phyloP scores from a whole-genome alignment of 78 protist genomes.

The Chrysochromulina tobinii region DNA sequence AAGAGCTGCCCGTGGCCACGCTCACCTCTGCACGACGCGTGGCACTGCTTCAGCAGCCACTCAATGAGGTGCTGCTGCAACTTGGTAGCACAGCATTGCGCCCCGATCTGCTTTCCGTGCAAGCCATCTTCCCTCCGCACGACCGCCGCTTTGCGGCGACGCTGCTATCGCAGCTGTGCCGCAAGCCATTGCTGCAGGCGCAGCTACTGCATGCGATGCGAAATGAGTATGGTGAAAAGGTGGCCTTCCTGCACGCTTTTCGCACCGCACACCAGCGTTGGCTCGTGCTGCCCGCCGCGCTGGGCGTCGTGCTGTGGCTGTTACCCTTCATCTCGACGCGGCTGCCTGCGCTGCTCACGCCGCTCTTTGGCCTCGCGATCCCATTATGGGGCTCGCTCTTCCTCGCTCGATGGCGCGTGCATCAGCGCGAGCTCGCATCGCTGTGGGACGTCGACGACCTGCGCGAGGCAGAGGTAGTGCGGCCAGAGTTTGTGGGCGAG shows the following conservation, averaged over 20 bases:
- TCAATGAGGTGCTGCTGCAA: neutral
- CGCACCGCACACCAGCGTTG: neutral
- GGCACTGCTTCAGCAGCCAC: neutral
- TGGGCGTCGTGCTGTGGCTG: neutral
- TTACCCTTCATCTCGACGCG: neutral
- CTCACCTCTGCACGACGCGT: neutral
- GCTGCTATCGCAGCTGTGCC: neutral
- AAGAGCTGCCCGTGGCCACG: neutral
- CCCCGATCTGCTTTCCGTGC: neutral
- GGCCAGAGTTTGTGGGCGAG: neutral
- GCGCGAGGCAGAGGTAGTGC: neutral
- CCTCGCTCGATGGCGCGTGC: neutral
- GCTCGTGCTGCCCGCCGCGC: neutral
- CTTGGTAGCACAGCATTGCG: neutral
- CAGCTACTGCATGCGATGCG: neutral
- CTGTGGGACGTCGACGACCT: neutral
- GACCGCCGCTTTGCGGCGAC: neutral
- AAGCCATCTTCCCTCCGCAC: neutral
- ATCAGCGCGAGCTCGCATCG: neutral
- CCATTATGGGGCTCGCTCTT: neutral
- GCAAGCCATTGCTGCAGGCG: neutral
- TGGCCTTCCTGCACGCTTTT: neutral
- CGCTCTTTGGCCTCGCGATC: neutral
- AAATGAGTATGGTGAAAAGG: neutral
- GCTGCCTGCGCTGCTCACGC: neutral